These are phyloP conservation scores for Pulchroboletus neoregius DNA, from an alignment of 1,284 basidiomycete genomes.

Conservation along the genomic window DNA sequence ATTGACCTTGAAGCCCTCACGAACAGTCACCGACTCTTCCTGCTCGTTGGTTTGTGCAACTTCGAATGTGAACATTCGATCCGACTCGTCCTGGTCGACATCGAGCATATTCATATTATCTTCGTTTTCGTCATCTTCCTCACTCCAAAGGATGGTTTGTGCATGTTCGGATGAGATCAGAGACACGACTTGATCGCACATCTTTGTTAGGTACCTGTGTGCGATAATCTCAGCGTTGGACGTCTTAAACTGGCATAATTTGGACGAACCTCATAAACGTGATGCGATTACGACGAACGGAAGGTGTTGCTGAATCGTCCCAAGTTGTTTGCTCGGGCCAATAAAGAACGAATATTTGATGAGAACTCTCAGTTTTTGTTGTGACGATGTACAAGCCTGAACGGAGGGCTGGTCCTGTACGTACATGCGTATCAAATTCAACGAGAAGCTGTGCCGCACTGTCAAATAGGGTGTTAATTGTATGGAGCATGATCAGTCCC, in stretches of 20 bases:
- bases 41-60: slow-evolving; percentile 56
- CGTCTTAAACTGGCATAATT: not conserved
- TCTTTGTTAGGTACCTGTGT: slow-evolving; percentile 51
- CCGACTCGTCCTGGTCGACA: slow-evolving; percentile 39
- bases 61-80: slow-evolving; percentile 51
- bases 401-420: slow-evolving; percentile 35
- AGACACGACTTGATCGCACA: slow-evolving; percentile 49
- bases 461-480: not conserved
- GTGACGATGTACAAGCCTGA: slow-evolving; percentile 50
- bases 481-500: rapidly evolving
- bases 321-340: slow-evolving; percentile 63
- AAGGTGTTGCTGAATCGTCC: slow-evolving; percentile 45
- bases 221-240: not conserved
- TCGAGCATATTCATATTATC: slow-evolving; percentile 25
- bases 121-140: slow-evolving; percentile 33
- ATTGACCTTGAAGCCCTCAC: slow-evolving; percentile 42
- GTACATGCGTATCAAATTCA: slow-evolving; percentile 18
- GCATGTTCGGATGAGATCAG: slow-evolving; percentile 47
- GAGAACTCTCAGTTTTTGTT: slow-evolving; percentile 6
- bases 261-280: slow-evolving; percentile 57
- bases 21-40: slow-evolving; percentile 45
- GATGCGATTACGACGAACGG: slow-evolving; percentile 48
- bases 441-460: slow-evolving; percentile 23
- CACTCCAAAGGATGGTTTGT: slow-evolving; percentile 41
- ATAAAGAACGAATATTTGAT: slow-evolving; percentile 46